Evolutionary conservation across 1,284 basidiomycete genomes (phyloP), one percentile per base, ranked within the genome.

Genomic region (Tremellales sp.): DNA sequence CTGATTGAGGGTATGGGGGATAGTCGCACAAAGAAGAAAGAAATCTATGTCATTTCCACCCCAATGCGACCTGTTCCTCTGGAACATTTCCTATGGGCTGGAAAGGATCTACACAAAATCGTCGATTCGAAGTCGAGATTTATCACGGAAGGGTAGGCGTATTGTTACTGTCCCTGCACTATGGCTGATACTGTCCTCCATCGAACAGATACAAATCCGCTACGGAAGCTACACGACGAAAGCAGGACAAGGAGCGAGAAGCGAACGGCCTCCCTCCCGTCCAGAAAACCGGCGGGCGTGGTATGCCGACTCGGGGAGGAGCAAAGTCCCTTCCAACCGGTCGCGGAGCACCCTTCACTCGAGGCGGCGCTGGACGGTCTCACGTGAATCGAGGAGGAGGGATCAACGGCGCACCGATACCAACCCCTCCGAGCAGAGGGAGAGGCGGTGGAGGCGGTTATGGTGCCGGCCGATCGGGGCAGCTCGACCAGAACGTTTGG

Each of bases 31-130:
- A 98, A 98, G 77, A 95, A 92, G 77, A 98, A 97, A 73, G 92
- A 98, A 61, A 97, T 99, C 49, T 98, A 97, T 70, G 95, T 99
- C 44, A 97, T 99, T 57, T 95, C 89, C 19, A 99, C 95, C 0
- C 83, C 87, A 1, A 93, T 97, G 72, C 81, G 95, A 51, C 95
- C 95, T 0, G 94, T 98, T 2, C 95, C 95, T 2, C 78, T 99
- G 32, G 94, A 98, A 71, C 95, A 98, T 75, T 97, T 87, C 72
- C 76, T 99, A 5, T 99, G 95, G 74, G 91, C 93, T 1, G 88
- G 90, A 10, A 81, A 85, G 53, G 91, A 97, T 37, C 76, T 87
- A 60, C 85, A 87, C 78, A 97, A 94, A 74, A 90, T 98, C 51
- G 89, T 98, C 22, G 85, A 97, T 66, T 79, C 87, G 0, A 80